Evolutionary conservation across 2,329 filamentous ascomycete species (phyloP).

Genomic region (Talaromyces marneffei): DNA sequence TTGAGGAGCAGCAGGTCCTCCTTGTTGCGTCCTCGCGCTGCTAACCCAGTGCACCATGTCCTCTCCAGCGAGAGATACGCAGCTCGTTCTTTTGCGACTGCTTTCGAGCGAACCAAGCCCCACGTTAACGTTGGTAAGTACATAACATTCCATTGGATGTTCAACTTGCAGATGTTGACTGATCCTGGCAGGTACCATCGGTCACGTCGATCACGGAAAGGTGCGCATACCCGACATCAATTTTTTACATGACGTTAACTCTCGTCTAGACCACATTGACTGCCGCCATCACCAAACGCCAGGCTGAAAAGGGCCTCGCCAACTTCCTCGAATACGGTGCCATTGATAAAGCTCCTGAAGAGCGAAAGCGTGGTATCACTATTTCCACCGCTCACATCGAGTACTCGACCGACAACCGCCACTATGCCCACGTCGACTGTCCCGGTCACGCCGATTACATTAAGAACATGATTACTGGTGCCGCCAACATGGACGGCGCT

Average conservation of each 20-base stretch:
- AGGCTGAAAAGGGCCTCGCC: constrained; percentile 88
- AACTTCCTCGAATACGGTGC: constrained; percentile 95
- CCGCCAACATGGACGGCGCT: constrained; percentile 97
- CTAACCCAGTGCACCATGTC: constrained; percentile 67
- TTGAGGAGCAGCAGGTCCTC: constrained; percentile 74
- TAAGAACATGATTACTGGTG: constrained; percentile 99
- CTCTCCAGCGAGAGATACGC: constrained; percentile 42
- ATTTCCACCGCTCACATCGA: constrained; percentile 98
- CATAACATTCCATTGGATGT: neutral
- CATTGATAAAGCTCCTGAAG: constrained; percentile 98
- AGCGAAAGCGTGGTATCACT: constrained; percentile 99
- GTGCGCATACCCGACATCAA: constrained; percentile 28
- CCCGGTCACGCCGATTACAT: constrained; percentile 99
- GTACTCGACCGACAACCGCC: constrained; percentile 86
- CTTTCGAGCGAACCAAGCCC: constrained; percentile 84
- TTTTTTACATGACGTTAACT: neutral
- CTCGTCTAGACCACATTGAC: constrained; percentile 80
- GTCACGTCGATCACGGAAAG: constrained; percentile 99
- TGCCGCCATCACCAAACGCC: constrained; percentile 96
- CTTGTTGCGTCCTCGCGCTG: constrained; percentile 60
- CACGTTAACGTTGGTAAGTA: constrained; percentile 91
- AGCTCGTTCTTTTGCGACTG: constrained; percentile 54
- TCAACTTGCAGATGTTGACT: constrained; percentile 3
- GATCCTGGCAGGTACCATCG: constrained; percentile 69
- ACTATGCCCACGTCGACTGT: constrained; percentile 99